Evolutionary conservation across 2,329 filamentous ascomycete species (phyloP).

Genomic region (Rutstroemia sp.): DNA sequence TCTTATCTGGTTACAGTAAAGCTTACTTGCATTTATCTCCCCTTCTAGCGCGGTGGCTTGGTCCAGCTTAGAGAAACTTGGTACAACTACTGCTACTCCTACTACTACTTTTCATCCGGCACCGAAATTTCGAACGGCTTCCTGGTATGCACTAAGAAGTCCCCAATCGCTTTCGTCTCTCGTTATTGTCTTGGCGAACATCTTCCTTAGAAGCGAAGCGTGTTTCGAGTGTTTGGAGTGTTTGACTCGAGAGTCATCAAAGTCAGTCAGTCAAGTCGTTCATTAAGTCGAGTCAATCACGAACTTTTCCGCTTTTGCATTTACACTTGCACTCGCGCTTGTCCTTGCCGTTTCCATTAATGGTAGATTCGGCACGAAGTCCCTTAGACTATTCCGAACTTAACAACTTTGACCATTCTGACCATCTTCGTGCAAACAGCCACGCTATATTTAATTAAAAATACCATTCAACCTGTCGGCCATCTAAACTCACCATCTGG

Average conservation of each 20-base stretch:
- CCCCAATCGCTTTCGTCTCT: not conserved
- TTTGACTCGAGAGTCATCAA: slow-evolving; percentile 1
- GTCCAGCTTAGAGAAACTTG: no score
- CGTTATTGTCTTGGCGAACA: not conserved
- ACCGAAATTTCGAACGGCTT: not conserved
- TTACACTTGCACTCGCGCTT: not conserved
- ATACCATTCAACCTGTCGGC: no score
- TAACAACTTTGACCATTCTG: no score
- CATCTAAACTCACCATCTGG: no score
- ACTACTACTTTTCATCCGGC: no score
- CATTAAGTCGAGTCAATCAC: no score
- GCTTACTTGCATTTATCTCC: not conserved
- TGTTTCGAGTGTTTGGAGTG: not conserved
- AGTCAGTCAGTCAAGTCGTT: no score
- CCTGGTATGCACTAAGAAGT: not conserved
- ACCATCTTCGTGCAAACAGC: no score
- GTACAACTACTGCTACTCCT: not conserved
- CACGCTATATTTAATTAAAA: no score
- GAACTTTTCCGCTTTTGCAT: not conserved
- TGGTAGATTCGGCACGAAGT: no score
- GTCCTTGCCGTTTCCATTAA: not conserved
- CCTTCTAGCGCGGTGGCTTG: not conserved
- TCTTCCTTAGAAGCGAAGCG: not conserved
- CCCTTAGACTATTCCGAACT: no score
- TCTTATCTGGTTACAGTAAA: not conserved